Conservation (phyloP, 495 filamentous ascomycete genomes). For the Aspergillus campestris region DNA sequence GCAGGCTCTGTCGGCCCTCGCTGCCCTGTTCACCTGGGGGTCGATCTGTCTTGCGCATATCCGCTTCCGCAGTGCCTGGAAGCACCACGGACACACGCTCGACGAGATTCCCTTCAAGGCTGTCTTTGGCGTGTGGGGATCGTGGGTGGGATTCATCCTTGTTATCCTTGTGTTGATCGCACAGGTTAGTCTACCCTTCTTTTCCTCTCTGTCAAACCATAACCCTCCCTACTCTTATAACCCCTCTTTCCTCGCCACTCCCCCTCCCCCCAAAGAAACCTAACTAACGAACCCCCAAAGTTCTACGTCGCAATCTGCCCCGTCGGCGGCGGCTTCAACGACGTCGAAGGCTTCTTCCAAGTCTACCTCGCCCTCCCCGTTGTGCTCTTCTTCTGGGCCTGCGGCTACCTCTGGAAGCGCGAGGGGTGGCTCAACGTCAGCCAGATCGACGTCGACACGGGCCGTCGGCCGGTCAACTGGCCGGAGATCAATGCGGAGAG, state of each 20-base stretch:
- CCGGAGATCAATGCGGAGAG: slow-evolving; percentile 37
- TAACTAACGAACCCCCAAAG: slow-evolving; percentile 11
- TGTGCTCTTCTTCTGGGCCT: slow-evolving; percentile 32
- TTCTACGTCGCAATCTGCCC: slow-evolving; percentile 39
- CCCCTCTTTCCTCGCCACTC: too few species aligned
- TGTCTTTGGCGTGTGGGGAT: slow-evolving; percentile 57
- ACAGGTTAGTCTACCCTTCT: slow-evolving; percentile 6
- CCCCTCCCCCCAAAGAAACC: too few species aligned
- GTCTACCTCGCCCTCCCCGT: slow-evolving; percentile 56
- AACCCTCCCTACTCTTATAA: not conserved
- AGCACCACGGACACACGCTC: slow-evolving; percentile 44
- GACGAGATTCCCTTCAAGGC: slow-evolving; percentile 68
- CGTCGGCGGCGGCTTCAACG: slow-evolving; percentile 16
- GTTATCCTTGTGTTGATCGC: slow-evolving; percentile 56
- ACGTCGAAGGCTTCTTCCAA: slow-evolving; percentile 52
- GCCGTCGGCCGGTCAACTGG: slow-evolving; percentile 50
- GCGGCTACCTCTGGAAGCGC: slow-evolving; percentile 54
- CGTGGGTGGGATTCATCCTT: slow-evolving; percentile 54
- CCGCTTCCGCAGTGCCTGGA: slow-evolving; percentile 58
- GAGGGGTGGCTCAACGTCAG: slow-evolving; percentile 42
- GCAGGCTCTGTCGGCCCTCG: slow-evolving; percentile 56
- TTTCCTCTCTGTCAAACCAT: not conserved
- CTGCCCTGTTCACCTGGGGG: slow-evolving; percentile 63
- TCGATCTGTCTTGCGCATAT: slow-evolving; percentile 67
- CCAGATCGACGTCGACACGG: slow-evolving; percentile 57